Conservation (phyloP, 2,329 filamentous ascomycete genomes). For the Sphaceloma murrayae region DNA sequence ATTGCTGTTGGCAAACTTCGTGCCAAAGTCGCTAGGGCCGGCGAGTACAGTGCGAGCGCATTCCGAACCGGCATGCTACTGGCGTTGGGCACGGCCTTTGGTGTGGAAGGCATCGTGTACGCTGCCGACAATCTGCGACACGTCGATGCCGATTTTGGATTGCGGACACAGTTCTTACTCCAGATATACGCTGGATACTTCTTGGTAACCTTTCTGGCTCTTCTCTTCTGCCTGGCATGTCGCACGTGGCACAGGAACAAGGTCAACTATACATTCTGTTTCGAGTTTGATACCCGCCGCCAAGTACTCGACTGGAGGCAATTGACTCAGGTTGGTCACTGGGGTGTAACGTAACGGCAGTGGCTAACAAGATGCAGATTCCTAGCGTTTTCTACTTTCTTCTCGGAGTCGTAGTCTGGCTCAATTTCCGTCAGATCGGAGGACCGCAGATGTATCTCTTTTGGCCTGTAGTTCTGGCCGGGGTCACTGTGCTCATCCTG, state of each 20-base stretch:
- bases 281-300: slow-evolving; percentile 85
- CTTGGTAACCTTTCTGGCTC: slow-evolving; percentile 66
- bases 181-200: slow-evolving; percentile 91
- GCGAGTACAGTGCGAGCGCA: slow-evolving; percentile 49
- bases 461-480: slow-evolving; percentile 74
- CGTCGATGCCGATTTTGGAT: slow-evolving; percentile 22
- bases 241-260: slow-evolving; percentile 72
- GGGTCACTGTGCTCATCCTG: slow-evolving; percentile 55
- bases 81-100: slow-evolving; percentile 36
- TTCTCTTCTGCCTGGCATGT: slow-evolving; percentile 79
- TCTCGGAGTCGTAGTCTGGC: slow-evolving; percentile 72
- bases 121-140: slow-evolving; percentile 27
- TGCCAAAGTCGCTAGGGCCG: slow-evolving; percentile 52
- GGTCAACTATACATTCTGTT: slow-evolving; percentile 85
- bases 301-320: slow-evolving; percentile 76
- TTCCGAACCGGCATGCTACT: slow-evolving; percentile 47
- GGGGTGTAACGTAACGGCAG: no score
- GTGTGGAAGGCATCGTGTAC: slow-evolving; percentile 36
- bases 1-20: slow-evolving; percentile 80
- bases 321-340: slow-evolving; percentile 56
- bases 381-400: slow-evolving; percentile 72
- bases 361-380: slow-evolving; percentile 40
- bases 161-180: slow-evolving; percentile 46
- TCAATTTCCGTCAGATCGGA: slow-evolving; percentile 71
- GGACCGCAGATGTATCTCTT: slow-evolving; percentile 64